Evolutionary conservation across 371 early-diverging fungal genomes (phyloP).

Genomic region (Basidiobolus meristosporus): DNA sequence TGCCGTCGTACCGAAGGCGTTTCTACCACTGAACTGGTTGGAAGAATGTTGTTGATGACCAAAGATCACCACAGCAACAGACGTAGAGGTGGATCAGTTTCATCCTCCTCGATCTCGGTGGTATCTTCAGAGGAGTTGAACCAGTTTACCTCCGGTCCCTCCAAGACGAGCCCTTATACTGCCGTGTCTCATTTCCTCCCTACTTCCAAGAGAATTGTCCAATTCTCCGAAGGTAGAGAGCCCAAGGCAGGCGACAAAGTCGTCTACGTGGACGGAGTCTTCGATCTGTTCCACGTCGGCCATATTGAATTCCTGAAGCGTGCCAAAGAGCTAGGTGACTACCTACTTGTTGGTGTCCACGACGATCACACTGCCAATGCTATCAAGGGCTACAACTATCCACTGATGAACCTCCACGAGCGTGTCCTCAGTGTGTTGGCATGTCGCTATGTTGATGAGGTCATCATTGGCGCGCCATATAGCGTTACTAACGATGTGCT

Average conservation of each 20-base stretch:
- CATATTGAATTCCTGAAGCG: slow-evolving; percentile 85
- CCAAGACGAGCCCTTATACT: slow-evolving; percentile 32
- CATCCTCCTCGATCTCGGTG: slow-evolving; percentile 37
- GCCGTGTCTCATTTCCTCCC: slow-evolving; percentile 72
- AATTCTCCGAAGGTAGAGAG: slow-evolving; percentile 67
- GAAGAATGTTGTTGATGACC: slow-evolving; percentile 88
- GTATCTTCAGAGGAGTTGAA: no score
- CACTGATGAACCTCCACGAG: slow-evolving; percentile 88
- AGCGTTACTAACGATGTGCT: slow-evolving; percentile 68
- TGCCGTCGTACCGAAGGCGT: slow-evolving; percentile 87
- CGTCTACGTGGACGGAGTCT: slow-evolving; percentile 91
- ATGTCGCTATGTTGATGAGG: slow-evolving; percentile 79
- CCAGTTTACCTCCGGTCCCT: no score
- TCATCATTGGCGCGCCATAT: slow-evolving; percentile 79
- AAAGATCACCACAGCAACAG: slow-evolving; percentile 60
- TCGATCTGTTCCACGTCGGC: slow-evolving; percentile 93
- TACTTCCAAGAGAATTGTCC: slow-evolving; percentile 66
- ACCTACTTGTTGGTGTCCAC: slow-evolving; percentile 84
- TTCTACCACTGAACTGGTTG: slow-evolving; percentile 89
- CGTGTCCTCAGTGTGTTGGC: slow-evolving; percentile 73
- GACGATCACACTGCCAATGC: slow-evolving; percentile 79
- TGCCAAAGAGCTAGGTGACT: slow-evolving; percentile 71
- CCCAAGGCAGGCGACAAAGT: slow-evolving; percentile 41
- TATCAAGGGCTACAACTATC: slow-evolving; percentile 73
- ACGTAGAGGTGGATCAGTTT: slow-evolving; percentile 17